These are phyloP conservation scores for Arthrocladium fulminans DNA, from an alignment of 2,329 filamentous ascomycete genomes.

Conservation along the genomic window DNA sequence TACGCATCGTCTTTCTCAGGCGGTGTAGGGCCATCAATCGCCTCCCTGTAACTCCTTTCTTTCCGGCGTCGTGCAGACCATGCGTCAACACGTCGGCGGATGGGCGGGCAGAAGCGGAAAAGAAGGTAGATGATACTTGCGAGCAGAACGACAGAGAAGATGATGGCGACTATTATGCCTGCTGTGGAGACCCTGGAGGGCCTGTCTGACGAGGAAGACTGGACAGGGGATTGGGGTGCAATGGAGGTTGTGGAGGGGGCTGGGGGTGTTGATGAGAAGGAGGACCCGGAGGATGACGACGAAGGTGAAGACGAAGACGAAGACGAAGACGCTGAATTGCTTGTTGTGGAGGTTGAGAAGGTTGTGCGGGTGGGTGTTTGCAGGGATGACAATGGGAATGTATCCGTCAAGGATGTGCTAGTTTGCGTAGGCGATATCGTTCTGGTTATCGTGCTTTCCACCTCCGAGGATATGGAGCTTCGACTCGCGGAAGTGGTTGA, in stretches of 20 bases:
- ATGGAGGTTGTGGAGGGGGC: constrained; percentile 1
- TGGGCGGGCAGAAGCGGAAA: constrained; percentile 12
- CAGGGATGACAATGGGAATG: neutral
- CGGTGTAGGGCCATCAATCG: constrained; percentile 15
- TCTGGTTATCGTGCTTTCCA: neutral
- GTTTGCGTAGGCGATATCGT: neutral
- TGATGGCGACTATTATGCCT: constrained; percentile 13
- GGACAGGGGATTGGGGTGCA: neutral
- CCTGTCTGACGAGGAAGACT: neutral
- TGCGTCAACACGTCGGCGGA: constrained; percentile 10
- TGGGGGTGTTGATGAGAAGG: neutral
- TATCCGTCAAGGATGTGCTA: neutral
- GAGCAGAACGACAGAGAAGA: constrained; percentile 14
- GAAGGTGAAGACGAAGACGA: neutral
- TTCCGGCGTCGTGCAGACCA: constrained; percentile 15
- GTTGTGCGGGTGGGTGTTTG: neutral
- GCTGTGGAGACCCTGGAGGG: constrained; percentile 13
- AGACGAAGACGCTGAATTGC: neutral
- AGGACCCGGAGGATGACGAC: neutral
- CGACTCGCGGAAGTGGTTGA: neutral
- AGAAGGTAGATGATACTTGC: constrained; percentile 13
- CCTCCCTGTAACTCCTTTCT: constrained; percentile 14
- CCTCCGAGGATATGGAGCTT: neutral
- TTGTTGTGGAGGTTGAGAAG: neutral
- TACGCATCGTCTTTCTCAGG: constrained; percentile 4